Percentiles rank a stretch among this genome's conserved stretches.
These are phyloP conservation scores for Suhomyces sp. DNA, from an alignment of 805 yeast species.

Conservation along the genomic window DNA sequence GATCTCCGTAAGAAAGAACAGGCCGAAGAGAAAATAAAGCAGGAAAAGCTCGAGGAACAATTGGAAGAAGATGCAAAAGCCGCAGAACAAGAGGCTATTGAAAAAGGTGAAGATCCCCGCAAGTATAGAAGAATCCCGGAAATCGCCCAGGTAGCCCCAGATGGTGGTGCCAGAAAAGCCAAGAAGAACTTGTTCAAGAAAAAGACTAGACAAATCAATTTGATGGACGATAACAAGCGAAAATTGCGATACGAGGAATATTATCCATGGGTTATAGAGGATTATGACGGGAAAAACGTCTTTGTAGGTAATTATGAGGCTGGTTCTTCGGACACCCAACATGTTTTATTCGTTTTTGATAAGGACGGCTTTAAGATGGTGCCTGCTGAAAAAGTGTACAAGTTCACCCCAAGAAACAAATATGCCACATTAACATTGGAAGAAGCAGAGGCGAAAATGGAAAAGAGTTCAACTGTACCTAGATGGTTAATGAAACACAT, in stretches of 20 bases:
- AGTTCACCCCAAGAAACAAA: slow-evolving; percentile 88
- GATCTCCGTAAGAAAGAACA: slow-evolving; percentile 50
- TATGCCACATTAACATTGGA: slow-evolving; percentile 92
- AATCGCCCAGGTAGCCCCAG: slow-evolving; percentile 81
- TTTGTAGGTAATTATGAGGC: slow-evolving; percentile 98
- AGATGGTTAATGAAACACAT: slow-evolving; percentile 95
- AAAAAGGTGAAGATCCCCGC: slow-evolving; percentile 14
- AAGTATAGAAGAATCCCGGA: slow-evolving; percentile 35
- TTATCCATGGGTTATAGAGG: slow-evolving; percentile 98
- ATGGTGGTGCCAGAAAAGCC: slow-evolving; percentile 79
- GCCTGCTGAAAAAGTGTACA: slow-evolving; percentile 92
- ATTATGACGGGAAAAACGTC: slow-evolving; percentile 89
- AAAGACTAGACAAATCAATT: slow-evolving; percentile 80
- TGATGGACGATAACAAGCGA: slow-evolving; percentile 79
- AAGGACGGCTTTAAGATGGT: slow-evolving; percentile 87
- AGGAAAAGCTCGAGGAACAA: slow-evolving; percentile 15
- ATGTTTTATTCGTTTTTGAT: slow-evolving; percentile 78
- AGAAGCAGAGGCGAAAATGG: slow-evolving; percentile 96
- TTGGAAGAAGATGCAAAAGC: slow-evolving; percentile 14
- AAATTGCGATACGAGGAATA: slow-evolving; percentile 91
- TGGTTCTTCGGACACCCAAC: slow-evolving; percentile 75
- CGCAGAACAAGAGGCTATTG: slow-evolving; percentile 14
- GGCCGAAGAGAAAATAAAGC: slow-evolving; percentile 16
- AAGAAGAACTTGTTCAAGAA: slow-evolving; percentile 61
- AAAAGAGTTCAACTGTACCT: slow-evolving; percentile 70